Base-by-base conservation (phyloP, 2,329 filamentous ascomycete genomes). In the Paracorniculantispora psalliotae region DNA sequence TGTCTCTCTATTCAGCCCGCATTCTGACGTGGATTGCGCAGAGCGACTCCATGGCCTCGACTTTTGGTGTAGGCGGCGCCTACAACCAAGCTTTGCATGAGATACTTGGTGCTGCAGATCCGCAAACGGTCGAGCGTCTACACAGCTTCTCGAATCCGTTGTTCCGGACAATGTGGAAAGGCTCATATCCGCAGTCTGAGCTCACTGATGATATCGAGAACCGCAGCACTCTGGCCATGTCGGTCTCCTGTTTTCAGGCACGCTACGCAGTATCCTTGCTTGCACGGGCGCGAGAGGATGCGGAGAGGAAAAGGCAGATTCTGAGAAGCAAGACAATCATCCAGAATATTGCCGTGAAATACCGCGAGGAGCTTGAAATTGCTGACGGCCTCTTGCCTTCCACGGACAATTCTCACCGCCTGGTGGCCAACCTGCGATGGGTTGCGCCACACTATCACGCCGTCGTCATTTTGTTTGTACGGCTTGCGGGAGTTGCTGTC, bases 131-230 rank as follows among this genome's bases (percentile, higher is more conserved):
- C 35, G 66, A 69, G 15, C 60, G 60, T 17, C 60, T 74, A 9
- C 69, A 73, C 39, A 66, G 65, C 5, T 73, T 68, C 58, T 72
- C 71, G 2, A 67, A 71, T 33, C 66, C 70, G 2, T 58, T 72
- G 1, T 73, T 72, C 59, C 66, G 71, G 15, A 64, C 63, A 23
- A 67, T 69, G 37, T 74, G 71, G 72, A 70, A 67, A 9, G 65
- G 68, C 1, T 51, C 65, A 2, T 73, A 73, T 48, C 71, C 71
- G 2, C 70, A 72, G 54, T 60, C 61, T 4, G 70, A 74, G 64
- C 55, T 73, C 19, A 57, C 72, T 1, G 72, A 73, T 41, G 72
- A 73, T 23, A 63, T 72, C 5, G 70, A 74, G 59, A 73, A 73
- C 43, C 65, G 70, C 21, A 70, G 66, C 35, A 64, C 71, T 3